Conservation (phyloP, 1,139 yeast species). For the Hansenula sp. region DNA sequence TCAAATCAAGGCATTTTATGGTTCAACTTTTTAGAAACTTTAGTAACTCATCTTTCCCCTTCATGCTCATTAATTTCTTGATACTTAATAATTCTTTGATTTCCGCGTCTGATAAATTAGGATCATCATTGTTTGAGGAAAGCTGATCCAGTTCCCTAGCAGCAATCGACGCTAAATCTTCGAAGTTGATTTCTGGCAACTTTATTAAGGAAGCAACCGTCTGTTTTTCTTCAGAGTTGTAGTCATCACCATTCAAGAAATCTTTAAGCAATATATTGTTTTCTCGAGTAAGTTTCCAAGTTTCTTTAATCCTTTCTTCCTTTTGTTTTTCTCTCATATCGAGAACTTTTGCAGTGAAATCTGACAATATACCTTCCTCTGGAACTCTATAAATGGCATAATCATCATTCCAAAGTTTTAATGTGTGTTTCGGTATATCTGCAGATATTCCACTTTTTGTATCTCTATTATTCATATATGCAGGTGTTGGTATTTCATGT, state of each 20-base stretch:
- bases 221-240: slow-evolving; percentile 28
- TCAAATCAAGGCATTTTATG: too few species aligned
- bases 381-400: slow-evolving; percentile 63
- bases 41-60: slow-evolving; percentile 66
- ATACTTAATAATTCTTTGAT: slow-evolving; percentile 48
- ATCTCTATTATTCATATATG: slow-evolving; percentile 37
- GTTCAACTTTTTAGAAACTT: slow-evolving; percentile 44
- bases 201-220: slow-evolving; percentile 21
- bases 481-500: slow-evolving; percentile 38
- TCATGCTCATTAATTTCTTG: slow-evolving; percentile 56
- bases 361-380: slow-evolving; percentile 69
- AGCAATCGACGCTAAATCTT: slow-evolving; percentile 36
- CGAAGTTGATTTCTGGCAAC: slow-evolving; percentile 26
- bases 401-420: slow-evolving; percentile 38
- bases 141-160: slow-evolving; percentile 23
- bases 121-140: slow-evolving; percentile 4
- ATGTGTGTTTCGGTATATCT: slow-evolving; percentile 32
- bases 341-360: slow-evolving; percentile 56
- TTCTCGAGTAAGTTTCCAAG: slow-evolving; percentile 16
- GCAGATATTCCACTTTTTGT: slow-evolving; percentile 45
- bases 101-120: slow-evolving; percentile 17
- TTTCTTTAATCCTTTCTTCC: slow-evolving; percentile 23
- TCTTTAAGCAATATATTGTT: slow-evolving; percentile 29
- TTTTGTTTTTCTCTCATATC: slow-evolving; percentile 23
- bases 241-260: slow-evolving; percentile 27